Percentiles rank a stretch among this genome's conserved stretches.
phyloP scores from a whole-genome alignment of 768 basidiomycete species.

The Piloderma croceum region DNA sequence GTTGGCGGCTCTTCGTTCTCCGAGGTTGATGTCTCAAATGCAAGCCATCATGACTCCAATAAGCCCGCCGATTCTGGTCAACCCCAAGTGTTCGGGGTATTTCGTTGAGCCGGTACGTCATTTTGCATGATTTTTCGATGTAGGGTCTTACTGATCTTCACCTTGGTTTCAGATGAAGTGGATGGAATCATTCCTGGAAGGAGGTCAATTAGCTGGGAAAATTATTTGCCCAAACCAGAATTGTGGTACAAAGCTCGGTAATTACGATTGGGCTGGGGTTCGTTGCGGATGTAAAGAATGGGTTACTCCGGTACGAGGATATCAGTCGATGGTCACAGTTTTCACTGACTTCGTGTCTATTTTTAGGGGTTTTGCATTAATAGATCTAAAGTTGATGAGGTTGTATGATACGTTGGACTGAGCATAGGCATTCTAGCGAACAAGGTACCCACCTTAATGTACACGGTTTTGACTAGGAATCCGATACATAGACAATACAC shows the following conservation, averaged over 20 bases:
- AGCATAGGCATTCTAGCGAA: no score
- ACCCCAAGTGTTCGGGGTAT: constrained; percentile 90
- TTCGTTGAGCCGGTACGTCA: constrained; percentile 87
- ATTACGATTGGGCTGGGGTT: constrained; percentile 95
- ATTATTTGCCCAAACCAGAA: constrained; percentile 89
- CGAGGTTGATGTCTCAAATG: constrained; percentile 1
- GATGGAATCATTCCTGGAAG: constrained; percentile 82
- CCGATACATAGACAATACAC: no score
- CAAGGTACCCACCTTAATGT: no score
- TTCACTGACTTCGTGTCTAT: background rate
- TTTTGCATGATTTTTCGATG: background rate
- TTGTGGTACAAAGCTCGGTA: constrained; percentile 88
- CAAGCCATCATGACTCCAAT: constrained; percentile 13
- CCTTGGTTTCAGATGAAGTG: constrained; percentile 67
- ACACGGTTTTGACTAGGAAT: no score
- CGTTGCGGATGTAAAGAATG: constrained; percentile 88
- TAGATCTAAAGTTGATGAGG: background rate
- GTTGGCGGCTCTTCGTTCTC: constrained; percentile 41
- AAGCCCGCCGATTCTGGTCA: constrained; percentile 65
- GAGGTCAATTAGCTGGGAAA: constrained; percentile 81
- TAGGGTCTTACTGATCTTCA: background rate
- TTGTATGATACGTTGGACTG: no score
- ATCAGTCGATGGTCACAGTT: background rate
- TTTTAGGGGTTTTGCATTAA: background rate
- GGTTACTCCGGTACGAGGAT: constrained; percentile 69